Evolutionary conservation across 1,139 yeast species (phyloP), one percentile per base, ranked within the genome.

Genomic region (Hyphopichia khmerensis): DNA sequence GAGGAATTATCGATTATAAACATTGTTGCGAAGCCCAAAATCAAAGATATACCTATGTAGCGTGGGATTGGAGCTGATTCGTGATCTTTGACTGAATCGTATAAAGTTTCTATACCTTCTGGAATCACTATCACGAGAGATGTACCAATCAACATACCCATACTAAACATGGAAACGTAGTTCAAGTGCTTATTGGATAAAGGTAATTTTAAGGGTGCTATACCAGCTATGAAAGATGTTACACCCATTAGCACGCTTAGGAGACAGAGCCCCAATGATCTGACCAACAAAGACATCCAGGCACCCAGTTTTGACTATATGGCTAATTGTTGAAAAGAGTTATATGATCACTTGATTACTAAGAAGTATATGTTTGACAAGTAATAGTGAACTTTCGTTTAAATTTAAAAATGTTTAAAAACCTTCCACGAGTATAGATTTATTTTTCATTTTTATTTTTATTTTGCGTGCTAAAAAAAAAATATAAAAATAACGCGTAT

Each of bases 41-140:
- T 50, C 26, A 82, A 46, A 1, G 69, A 55, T 5, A 61, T 33
- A 2, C 75, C 75, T 29, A 64, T 40, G 34, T 45, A 48, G 17
- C 35, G 33, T 5, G 56, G 44, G 26, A 55, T 51, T 34, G 43
- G 48, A 52, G 50, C 54, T 45, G 51, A 46, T 35, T 47, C 56
- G 49, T 45, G 52, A 32, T 52, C 41, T 43, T 56, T 39, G 42
- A 49, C 46, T n/a, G 63, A 57, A 11, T 59, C 55, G 42, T 65
- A 69, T 41, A 79, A 56, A 3, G 75, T 71, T 49, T 76, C 80
- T 30, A 80, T 67, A 5, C 90, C 90, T 58, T 85, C 93, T 0
- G 93, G 93, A 16, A 85, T 71, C 19, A 84, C 80, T 18, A 85
- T 69, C n/a, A 80, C 70, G 42, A 84, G 58, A 1, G 87, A 74